A percentile compares a stretch with the other conserved stretches of the same genome.
Conservation (phyloP, 2,329 filamentous ascomycete species). For the Colletotrichum trifolii region DNA sequence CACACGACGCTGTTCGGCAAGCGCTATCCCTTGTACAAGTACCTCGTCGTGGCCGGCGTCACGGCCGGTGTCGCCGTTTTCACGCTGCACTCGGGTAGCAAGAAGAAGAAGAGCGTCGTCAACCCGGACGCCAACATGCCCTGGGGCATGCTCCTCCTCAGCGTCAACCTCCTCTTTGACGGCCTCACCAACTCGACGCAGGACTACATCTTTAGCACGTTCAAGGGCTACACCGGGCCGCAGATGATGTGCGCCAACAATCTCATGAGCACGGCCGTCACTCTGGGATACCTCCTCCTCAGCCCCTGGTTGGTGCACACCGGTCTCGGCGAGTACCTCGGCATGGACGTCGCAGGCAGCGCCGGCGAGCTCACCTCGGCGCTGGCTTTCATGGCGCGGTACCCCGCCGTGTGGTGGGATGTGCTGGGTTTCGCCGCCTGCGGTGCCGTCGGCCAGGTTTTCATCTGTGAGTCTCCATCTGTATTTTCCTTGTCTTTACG, state of each 20-base stretch:
- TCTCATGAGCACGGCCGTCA: conserved; percentile 83
- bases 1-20: conserved; percentile 92
- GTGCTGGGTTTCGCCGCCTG: conserved; percentile 91
- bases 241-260: conserved; percentile 99
- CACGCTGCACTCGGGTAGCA: conserved; percentile 82
- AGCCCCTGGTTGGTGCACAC: conserved; percentile 83
- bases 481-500: not conserved
- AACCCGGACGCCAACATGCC: conserved; percentile 68
- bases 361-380: conserved; percentile 85
- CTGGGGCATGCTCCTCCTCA: conserved; percentile 86
- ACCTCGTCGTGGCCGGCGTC: conserved; percentile 89
- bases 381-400: conserved; percentile 79
- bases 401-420: conserved; percentile 87
- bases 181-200: conserved; percentile 96
- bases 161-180: conserved; percentile 93
- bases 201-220: conserved; percentile 88
- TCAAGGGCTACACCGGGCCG: conserved; percentile 85
- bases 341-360: conserved; percentile 71
- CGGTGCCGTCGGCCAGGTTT: conserved; percentile 93
- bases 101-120: conserved; percentile 55
- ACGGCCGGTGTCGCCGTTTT: conserved; percentile 95
- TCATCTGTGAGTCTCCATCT: conserved; percentile 75
- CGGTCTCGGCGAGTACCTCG: conserved; percentile 71
- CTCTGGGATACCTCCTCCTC: conserved; percentile 78
- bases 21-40: conserved; percentile 95